Evolutionary conservation across 768 basidiomycete genomes (phyloP).

Genomic region (Macrolepiota albuminosa): DNA sequence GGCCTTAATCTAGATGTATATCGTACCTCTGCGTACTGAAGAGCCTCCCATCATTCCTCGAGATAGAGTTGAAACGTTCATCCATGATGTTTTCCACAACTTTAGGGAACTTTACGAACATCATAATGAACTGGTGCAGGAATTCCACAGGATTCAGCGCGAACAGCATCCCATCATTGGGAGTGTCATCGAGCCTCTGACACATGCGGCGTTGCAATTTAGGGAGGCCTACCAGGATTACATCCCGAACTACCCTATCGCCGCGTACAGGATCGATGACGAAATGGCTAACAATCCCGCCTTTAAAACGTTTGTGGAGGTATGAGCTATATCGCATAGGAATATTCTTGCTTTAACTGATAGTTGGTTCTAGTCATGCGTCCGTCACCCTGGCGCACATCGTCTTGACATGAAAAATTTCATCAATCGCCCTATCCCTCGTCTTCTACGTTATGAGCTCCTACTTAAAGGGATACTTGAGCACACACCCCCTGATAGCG

Average conservation of each 20-base stretch:
- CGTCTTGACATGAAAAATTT: constrained; percentile 91
- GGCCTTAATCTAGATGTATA: constrained; percentile 59
- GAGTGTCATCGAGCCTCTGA: constrained; percentile 77
- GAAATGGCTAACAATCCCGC: constrained; percentile 78
- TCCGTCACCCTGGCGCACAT: constrained; percentile 71
- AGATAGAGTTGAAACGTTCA: constrained; percentile 69
- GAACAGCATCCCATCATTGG: constrained; percentile 81
- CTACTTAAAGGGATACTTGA: constrained; percentile 78
- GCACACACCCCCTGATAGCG: constrained; percentile 66
- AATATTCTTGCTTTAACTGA: constrained; percentile 14
- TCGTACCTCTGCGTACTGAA: constrained; percentile 64
- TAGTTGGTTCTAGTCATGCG: constrained; percentile 28
- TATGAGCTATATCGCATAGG: constrained; percentile 26
- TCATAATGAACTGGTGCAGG: constrained; percentile 71
- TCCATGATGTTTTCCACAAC: constrained; percentile 88
- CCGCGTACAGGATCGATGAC: constrained; percentile 81
- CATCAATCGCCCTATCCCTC: constrained; percentile 87
- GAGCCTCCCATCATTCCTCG: constrained; percentile 76
- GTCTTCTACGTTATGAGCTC: constrained; percentile 84
- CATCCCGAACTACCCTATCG: constrained; percentile 87
- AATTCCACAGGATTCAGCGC: constrained; percentile 81
- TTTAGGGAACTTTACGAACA: constrained; percentile 70
- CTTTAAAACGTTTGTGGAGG: constrained; percentile 83
- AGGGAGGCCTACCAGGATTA: constrained; percentile 92
- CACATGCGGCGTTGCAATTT: constrained; percentile 90